phyloP scores from a whole-genome alignment of 2,329 filamentous ascomycete species.

The Neofusicoccum cordaticola region DNA sequence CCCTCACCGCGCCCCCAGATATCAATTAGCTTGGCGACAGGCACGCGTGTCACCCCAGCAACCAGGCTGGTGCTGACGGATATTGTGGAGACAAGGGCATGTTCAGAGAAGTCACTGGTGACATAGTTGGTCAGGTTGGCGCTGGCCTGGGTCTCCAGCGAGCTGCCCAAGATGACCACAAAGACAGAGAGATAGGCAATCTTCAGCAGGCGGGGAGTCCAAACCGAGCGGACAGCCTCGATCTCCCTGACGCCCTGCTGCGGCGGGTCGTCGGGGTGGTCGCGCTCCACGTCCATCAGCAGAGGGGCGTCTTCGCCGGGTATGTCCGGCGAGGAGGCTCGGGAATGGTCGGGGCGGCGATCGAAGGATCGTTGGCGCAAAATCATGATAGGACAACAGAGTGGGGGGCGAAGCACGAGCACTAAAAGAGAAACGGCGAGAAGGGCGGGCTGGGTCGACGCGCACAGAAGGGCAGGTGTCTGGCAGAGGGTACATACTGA shows the following conservation, averaged over 20 bases:
- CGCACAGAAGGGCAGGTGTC: background rate
- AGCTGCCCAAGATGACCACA: slow-evolving; percentile 50
- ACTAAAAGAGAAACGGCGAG: background rate
- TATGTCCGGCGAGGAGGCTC: background rate
- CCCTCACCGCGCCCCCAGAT: slow-evolving; percentile 42
- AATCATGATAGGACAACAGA: background rate
- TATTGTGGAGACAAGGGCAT: slow-evolving; percentile 35
- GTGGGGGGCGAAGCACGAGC: background rate
- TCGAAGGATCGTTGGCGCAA: background rate
- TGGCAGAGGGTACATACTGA: background rate
- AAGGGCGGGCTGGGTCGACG: no score
- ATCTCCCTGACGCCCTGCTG: slow-evolving; percentile 41
- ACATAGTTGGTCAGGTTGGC: slow-evolving; percentile 40
- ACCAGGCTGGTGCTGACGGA: slow-evolving; percentile 36
- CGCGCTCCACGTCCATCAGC: background rate
- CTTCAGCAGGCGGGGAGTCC: slow-evolving; percentile 40
- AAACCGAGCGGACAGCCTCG: slow-evolving; percentile 42
- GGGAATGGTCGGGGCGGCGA: background rate
- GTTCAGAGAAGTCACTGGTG: slow-evolving; percentile 34
- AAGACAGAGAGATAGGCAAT: slow-evolving; percentile 41
- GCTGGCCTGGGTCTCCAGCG: slow-evolving; percentile 43
- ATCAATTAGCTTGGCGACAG: slow-evolving; percentile 41
- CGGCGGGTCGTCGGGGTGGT: slow-evolving; percentile 26
- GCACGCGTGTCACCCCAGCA: slow-evolving; percentile 36
- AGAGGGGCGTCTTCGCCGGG: slow-evolving; percentile 2